Conservation (phyloP, 1,284 basidiomycete species). For the Puccinia polysora region DNA sequence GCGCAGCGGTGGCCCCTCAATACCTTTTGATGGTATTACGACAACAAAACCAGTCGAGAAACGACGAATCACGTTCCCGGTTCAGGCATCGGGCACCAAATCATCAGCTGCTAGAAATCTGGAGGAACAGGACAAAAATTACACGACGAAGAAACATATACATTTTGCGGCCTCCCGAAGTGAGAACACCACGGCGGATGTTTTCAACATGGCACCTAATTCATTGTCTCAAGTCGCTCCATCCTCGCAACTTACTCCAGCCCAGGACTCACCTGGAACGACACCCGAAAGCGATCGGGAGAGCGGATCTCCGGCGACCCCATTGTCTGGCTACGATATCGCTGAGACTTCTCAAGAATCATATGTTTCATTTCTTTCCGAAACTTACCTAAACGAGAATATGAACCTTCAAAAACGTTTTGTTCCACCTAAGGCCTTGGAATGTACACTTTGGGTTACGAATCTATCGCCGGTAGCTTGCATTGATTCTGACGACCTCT, state of each 20-base stretch:
- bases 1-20: slow-evolving; percentile 38
- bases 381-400: neutral
- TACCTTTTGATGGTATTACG: slow-evolving; percentile 7
- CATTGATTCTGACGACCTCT: slow-evolving; percentile 39
- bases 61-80: no score
- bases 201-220: neutral
- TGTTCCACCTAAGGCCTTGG: neutral
- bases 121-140: slow-evolving; percentile 15
- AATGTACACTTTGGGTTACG: slow-evolving; percentile 18
- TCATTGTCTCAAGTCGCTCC: neutral
- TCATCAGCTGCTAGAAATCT: slow-evolving; percentile 3
- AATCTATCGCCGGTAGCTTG: slow-evolving; percentile 41
- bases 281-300: slow-evolving; percentile 13
- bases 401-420: neutral
- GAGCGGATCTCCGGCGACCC: slow-evolving; percentile 5
- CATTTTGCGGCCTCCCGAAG: neutral
- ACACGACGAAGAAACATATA: neutral
- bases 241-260: neutral
- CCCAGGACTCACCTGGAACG: neutral
- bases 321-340: slow-evolving; percentile 16
- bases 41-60: slow-evolving; percentile 4
- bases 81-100: neutral
- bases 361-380: slow-evolving; percentile 11
- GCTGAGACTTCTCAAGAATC: slow-evolving; percentile 10
- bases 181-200: neutral